Conservation (phyloP, 345 rosid species). For the Citrus sp. region DNA sequence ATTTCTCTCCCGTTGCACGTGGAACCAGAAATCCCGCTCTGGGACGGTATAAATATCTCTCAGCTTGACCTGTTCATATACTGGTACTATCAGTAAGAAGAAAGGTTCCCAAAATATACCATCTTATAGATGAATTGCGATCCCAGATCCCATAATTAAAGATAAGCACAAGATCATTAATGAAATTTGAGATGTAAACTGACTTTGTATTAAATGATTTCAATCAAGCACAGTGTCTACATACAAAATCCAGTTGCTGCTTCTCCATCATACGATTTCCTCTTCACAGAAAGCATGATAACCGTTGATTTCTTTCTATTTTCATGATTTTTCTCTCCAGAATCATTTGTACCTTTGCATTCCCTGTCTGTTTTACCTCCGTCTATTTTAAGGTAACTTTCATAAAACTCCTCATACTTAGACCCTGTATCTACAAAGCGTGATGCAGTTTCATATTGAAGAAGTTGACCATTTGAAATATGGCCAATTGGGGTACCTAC, state of each 20-base stretch:
- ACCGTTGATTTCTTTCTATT: conserved; percentile 50
- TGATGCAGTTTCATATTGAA: conserved; percentile 50
- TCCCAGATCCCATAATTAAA: neutral
- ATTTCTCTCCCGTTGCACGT: conserved; percentile 43
- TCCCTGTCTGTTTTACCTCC: conserved; percentile 35
- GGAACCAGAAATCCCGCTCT: conserved; percentile 67
- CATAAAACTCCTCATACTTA: conserved; percentile 56
- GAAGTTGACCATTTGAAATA: conserved; percentile 39
- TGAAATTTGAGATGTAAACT: neutral
- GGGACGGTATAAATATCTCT: conserved; percentile 51
- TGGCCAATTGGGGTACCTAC: conserved; percentile 27
- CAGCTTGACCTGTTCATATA: conserved; percentile 42
- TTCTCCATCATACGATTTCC: conserved; percentile 61
- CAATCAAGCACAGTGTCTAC: conserved; percentile 7
- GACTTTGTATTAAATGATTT: no score
- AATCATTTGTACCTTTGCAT: conserved; percentile 28
- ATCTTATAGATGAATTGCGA: neutral
- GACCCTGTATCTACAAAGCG: conserved; percentile 40
- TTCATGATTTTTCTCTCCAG: conserved; percentile 39
- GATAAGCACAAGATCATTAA: neutral
- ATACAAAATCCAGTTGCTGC: conserved; percentile 49
- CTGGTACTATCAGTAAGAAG: neutral
- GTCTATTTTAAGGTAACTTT: conserved; percentile 55
- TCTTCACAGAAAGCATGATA: conserved; percentile 52
- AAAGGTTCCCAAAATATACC: neutral